Conservation (phyloP, 176 grass and related monocot genomes). For the Musa schizocarpa region DNA sequence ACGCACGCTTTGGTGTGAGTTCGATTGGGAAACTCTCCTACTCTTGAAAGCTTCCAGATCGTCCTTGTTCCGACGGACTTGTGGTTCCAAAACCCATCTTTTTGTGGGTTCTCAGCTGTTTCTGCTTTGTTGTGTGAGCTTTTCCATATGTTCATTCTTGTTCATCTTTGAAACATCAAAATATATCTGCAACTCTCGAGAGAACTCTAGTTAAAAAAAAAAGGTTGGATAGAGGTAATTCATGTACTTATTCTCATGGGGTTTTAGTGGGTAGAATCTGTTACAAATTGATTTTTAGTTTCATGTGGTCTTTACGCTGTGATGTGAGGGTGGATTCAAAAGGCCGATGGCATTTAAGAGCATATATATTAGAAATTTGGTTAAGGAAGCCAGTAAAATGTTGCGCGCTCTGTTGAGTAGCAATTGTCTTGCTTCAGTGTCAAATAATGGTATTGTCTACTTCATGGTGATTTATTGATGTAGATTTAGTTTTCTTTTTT, state of each 20-base stretch:
- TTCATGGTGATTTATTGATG: background rate
- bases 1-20: background rate
- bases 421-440: background rate
- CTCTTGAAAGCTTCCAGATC: constrained; percentile 6
- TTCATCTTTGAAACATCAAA: constrained; percentile 6
- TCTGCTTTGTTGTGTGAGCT: constrained; percentile 13
- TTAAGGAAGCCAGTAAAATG: background rate
- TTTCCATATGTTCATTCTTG: constrained; percentile 3
- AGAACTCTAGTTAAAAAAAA: background rate
- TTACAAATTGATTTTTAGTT: background rate
- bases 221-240: background rate
- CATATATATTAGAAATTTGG: background rate
- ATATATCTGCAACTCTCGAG: background rate
- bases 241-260: background rate
- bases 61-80: background rate
- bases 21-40: background rate
- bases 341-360: background rate
- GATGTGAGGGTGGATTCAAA: background rate
- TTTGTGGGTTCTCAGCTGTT: constrained; percentile 5
- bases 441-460: background rate
- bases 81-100: background rate
- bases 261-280: background rate
- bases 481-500: background rate
- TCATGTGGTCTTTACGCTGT: background rate
- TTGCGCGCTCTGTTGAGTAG: no score